Conservation (phyloP, 192 early-diverging fungal species). For the Rhizophagus prolifer region DNA sequence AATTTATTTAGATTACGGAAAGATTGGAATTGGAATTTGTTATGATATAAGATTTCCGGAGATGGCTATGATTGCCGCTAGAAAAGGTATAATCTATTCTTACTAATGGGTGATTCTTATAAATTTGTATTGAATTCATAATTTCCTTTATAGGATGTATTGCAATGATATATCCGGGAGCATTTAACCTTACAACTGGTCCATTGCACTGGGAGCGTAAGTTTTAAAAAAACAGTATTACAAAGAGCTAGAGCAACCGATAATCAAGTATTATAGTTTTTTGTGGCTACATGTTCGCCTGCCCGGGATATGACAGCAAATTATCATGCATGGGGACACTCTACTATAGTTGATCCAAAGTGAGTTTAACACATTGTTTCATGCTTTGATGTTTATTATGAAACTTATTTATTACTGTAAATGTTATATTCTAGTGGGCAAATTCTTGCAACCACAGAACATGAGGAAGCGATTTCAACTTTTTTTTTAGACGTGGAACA, state of each 20-base stretch:
- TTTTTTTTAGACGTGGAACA: constrained; percentile 51
- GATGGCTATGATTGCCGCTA: constrained; percentile 89
- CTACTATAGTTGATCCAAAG: constrained; percentile 82
- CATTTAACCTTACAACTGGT: constrained; percentile 95
- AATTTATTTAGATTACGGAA: constrained; percentile 63
- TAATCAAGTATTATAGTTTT: constrained; percentile 83
- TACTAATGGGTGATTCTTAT: not conserved
- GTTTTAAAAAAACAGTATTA: constrained; percentile 19
- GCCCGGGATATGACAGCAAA: constrained; percentile 71
- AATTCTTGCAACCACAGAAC: constrained; percentile 72
- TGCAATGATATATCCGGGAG: constrained; percentile 95
- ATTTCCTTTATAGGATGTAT: constrained; percentile 56
- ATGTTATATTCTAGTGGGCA: constrained; percentile 44
- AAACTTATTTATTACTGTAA: not conserved
- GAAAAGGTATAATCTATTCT: constrained; percentile 47
- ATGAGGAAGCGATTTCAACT: constrained; percentile 59
- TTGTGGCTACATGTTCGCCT: constrained; percentile 93
- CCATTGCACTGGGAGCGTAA: constrained; percentile 90
- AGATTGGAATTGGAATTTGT: constrained; percentile 91
- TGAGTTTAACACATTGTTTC: constrained; percentile 29
- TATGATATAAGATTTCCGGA: constrained; percentile 98
- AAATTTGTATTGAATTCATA: not conserved
- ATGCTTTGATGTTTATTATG: not conserved
- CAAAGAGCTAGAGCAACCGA: constrained; percentile 76
- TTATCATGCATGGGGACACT: constrained; percentile 96